Evolutionary conservation across 2,329 filamentous ascomycete genomes (phyloP), one percentile per base, ranked within the genome.

Genomic region (Didymella arachidicola): DNA sequence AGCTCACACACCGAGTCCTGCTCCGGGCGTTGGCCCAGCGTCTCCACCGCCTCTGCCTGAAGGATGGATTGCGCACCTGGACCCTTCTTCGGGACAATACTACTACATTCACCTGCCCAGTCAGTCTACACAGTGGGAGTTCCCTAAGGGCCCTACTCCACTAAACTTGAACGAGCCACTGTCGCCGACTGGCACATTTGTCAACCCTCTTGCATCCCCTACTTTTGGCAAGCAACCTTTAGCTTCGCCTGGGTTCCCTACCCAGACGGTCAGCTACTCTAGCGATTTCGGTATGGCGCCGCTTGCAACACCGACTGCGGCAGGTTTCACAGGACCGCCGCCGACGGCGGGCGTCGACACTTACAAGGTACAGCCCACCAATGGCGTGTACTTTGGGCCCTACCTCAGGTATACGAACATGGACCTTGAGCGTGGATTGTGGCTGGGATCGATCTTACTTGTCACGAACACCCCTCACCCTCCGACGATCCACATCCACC

Each of bases 61-160:
- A 79, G 95, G 95, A 32, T 99, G 95, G 95, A 98, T 99, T 71
- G 92, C 95, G 19, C 95, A 98, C 76, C 83, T 98, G 4, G 95
- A 99, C 74, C 91, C 92, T 66, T 97, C 91, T 73, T 98, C 94
- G 2, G 95, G 95, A 1, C 94, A 98, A 73, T 99, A 98, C 78
- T 99, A 99, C 77, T 99, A 99, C 72, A 99, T 99, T 59, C 95
- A 99, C 76, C 84, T 99, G 29, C 91, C 93, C 1, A 93, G 92
- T 0, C 95, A 98, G 74, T 92, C 93, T 2, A 99, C 95, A 0
- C 95, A 99, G 74, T 99, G 95, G 95, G 95, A 99, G 72, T 98
- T 98, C 67, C 95, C 95, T 27, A 98, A 97, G 79, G 94, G 94
- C 0, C 93, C 93, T 0, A 97, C 92, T 25, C 94, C 94, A 1